These are phyloP conservation scores for Sporothrix curviconia DNA, from an alignment of 2,329 filamentous ascomycete species.

Conservation along the genomic window DNA sequence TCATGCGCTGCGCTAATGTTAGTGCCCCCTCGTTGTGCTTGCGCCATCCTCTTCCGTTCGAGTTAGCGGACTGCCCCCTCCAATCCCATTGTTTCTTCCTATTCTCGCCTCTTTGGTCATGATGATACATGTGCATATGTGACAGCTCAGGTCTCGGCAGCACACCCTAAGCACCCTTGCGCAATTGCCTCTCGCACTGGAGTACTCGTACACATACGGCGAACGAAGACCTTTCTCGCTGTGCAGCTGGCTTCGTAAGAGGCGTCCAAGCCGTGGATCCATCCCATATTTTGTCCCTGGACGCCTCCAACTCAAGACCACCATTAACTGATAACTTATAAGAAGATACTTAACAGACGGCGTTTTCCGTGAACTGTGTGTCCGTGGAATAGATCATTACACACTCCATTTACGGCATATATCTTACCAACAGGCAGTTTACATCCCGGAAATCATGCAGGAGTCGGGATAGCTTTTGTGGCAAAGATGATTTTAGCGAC, in stretches of 20 bases:
- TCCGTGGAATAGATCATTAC: too few species aligned
- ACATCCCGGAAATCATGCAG: too few species aligned
- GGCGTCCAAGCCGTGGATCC: neutral
- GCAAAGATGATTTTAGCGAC: too few species aligned
- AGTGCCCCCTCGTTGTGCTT: neutral
- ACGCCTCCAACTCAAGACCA: neutral
- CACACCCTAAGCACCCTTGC: too few species aligned
- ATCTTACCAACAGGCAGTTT: too few species aligned
- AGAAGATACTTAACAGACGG: too few species aligned
- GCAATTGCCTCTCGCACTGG: neutral
- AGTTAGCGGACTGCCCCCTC: neutral
- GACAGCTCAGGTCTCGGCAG: neutral
- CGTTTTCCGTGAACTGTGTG: too few species aligned
- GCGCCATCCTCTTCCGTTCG: neutral
- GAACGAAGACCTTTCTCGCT: neutral
- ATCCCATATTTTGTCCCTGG: slow-evolving; percentile 3
- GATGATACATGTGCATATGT: neutral
- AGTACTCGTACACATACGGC: neutral
- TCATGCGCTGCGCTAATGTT: neutral
- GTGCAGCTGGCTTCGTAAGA: neutral
- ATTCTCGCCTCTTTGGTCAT: neutral
- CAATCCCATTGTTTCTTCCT: slow-evolving; percentile 1
- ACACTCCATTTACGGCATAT: too few species aligned
- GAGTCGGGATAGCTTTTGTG: too few species aligned
- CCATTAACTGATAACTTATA: too few species aligned